Evolutionary conservation across 179 eudicot genomes (phyloP), one percentile per base, ranked within the genome.

Genomic region (Beta corolliflora): DNA sequence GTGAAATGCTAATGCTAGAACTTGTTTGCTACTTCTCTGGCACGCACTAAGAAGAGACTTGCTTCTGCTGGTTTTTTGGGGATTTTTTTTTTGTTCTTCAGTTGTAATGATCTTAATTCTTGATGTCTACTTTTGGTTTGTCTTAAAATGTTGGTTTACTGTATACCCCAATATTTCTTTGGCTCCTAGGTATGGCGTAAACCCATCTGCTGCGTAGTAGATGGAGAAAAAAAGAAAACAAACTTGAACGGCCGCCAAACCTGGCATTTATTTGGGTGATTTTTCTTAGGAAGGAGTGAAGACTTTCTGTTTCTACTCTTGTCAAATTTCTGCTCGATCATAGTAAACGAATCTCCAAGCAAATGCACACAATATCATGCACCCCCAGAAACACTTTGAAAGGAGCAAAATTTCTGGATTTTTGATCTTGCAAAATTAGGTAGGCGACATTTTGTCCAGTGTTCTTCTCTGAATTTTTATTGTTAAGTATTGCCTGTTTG

Each of bases 321-420:
- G 75, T 76, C 61, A 12, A 36, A 67, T 75, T 11, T 72, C 15
- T 55, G 56, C 44, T 63, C 29, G 18, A 55, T 80, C 63, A 52
- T 58, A 67, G 59, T n/a, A 56, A 70, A 58, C 80, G 76, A 69
- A 68, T 81, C 80, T 76, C 80, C 59, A 81, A 3, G 70, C 63
- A 25, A 19, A n/a, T 29, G 23, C 79, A 23, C 63, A 15, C 66
- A 29, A 31, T 80, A 48, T 48, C 64, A 67, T 76, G 75, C 50
- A 52, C 12, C 45, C 5, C 69, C 36, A 1, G 50, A 45, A 13
- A 13, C 8, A 55, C 44, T 75, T 53, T 25, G 68, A 63, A 76
- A 44, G 2, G 23, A 5, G 41, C 31, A 53, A 3, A 12, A 58
- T 44, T 72, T 36, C 16, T 45, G 75, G 75, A 36, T 16, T 67